These are phyloP conservation scores for Leucosporidium scottii DNA, from an alignment of 768 basidiomycete genomes.

Conservation along the genomic window DNA sequence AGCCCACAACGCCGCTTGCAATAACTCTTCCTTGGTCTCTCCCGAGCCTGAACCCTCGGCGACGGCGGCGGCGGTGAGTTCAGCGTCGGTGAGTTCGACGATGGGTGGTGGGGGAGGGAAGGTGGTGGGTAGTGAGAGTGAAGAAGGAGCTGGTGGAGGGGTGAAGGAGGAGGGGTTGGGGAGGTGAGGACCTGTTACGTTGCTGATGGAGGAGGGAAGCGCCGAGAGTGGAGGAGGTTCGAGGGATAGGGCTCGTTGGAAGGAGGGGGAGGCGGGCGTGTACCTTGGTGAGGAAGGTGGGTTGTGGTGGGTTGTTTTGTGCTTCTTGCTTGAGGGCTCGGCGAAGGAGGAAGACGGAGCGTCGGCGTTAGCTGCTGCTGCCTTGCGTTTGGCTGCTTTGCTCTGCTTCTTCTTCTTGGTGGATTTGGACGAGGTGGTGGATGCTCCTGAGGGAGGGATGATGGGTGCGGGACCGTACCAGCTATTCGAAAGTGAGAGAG, in stretches of 20 bases:
- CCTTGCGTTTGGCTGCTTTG: not conserved
- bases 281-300: not conserved
- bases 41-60: not conserved
- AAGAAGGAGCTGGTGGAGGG: not conserved
- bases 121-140: slow-evolving; percentile 1
- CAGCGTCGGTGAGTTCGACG: not conserved
- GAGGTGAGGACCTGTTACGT: not conserved
- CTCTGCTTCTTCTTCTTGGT: not conserved
- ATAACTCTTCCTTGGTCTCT: slow-evolving; percentile 10
- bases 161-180: not conserved
- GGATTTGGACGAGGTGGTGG: slow-evolving; percentile 3
- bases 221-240: not conserved
- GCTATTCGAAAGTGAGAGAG: not conserved
- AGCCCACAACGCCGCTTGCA: slow-evolving; percentile 21
- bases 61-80: slow-evolving; percentile 14
- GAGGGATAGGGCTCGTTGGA: not conserved
- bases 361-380: not conserved
- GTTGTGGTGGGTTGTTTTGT: not conserved
- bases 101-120: not conserved
- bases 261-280: not conserved
- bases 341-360: not conserved
- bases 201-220: not conserved
- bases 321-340: not conserved
- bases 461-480: slow-evolving; percentile 22
- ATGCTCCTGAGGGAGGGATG: not conserved